A percentile compares a stretch with the other conserved stretches of the same genome.
These are phyloP conservation scores for Salix viminalis DNA, from an alignment of 345 rosid species.

Conservation along the genomic window DNA sequence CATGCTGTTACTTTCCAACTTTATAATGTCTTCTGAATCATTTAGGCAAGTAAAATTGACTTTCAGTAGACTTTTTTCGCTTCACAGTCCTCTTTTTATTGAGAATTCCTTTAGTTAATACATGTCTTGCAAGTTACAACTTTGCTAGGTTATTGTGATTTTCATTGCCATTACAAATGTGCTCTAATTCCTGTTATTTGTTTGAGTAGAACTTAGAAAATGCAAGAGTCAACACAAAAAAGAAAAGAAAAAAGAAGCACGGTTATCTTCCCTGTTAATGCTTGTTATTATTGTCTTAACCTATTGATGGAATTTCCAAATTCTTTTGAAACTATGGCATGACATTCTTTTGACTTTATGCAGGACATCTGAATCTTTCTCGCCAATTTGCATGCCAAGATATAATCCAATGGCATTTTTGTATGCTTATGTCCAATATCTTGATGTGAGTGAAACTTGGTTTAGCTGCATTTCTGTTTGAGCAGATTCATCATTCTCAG, in stretches of 20 bases:
- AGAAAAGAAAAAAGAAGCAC: neutral
- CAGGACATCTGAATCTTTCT: constrained; percentile 98
- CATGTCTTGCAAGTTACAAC: too few relatives aligned
- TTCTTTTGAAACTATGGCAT: constrained; percentile 1
- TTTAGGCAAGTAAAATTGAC: constrained; percentile 57
- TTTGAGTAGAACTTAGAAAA: neutral
- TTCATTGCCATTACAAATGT: too few relatives aligned
- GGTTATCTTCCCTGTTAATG: neutral
- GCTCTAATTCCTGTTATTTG: too few relatives aligned
- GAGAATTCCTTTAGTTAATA: neutral
- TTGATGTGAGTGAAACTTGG: constrained; percentile 68
- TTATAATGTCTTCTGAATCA: constrained; percentile 88
- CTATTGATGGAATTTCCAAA: neutral
- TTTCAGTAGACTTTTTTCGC: neutral
- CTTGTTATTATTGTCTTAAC: neutral
- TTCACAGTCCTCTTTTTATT: neutral
- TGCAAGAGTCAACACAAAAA: neutral
- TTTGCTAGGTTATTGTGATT: too few relatives aligned
- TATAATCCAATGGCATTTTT: constrained; percentile 93
- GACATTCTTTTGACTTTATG: constrained; percentile 21
- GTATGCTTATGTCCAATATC: constrained; percentile 89
- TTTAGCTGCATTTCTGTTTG: neutral
- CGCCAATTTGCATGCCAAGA: constrained; percentile 97
- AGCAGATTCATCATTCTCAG: neutral
- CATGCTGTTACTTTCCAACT: constrained; percentile 85